Base-by-base conservation (phyloP, 495 filamentous ascomycete genomes). In the Penicillium maclennaniae region DNA sequence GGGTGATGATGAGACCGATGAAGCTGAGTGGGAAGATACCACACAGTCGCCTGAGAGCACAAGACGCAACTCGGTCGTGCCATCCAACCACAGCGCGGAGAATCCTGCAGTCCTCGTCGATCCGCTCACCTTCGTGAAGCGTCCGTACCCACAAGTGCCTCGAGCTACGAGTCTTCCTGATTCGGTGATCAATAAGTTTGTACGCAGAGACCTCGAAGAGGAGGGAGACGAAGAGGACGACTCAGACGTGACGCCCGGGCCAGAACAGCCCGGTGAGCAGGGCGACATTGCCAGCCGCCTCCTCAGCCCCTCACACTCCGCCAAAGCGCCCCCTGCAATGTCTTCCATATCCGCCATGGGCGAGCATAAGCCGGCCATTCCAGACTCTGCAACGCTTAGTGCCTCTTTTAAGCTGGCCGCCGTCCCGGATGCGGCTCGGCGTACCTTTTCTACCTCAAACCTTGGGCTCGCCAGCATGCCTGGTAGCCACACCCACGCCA, bases 31-130 rank as follows among this genome's bases (percentile, higher is more conserved):
- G 75, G 75, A 78, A 53, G 75, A 78, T 58, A 76, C 72, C 40
- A 76, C 75, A n/a, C 75, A 78, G 58, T 78, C 75, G 19, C 75
- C 75, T 36, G 71, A 77, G 63, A 75, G 72, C 51, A 78, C 73
- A 17, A 55, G 75, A 51, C 71, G 72, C 49, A 72, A 73, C 50
- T 78, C 75, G 6, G 72, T 72, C 43, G 74, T 61, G 14, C 71
- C 69, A 43, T 71, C 68, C 17, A 72, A 67, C 49, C 70, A 70
- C 15, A 73, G 69, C 51, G 58, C 65, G 26, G 74, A 74, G 42
- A 77, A 73, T 45, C 50, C 53, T 21, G 60, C 63, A 16, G 69
- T 75, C 34, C 50, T 77, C 44, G 71, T 77, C 20, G 74, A 77
- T 52, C 74, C 72, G 14, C 67, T 77, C 43, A 74, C 70, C 19